Base-by-base conservation (phyloP, 306 rosid species). In the Dryas octopetala region DNA sequence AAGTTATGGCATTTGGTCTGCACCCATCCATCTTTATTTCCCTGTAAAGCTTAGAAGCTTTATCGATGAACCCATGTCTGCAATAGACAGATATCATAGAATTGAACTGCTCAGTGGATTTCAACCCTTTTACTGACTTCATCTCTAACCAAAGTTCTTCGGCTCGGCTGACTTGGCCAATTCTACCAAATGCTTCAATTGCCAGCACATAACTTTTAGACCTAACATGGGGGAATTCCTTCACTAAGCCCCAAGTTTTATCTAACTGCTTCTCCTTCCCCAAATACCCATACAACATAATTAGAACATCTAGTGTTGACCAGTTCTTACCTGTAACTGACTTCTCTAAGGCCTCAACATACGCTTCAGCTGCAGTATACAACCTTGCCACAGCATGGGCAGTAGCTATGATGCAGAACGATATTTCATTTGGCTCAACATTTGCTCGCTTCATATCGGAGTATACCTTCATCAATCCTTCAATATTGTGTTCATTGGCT, bases 101-200 rank as follows among this genome's bases (percentile, higher is more conserved):
- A 79, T 92, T 95, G 83, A 86, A 92, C 75, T 89, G 91, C 76
- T 95, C 97, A 4, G 85, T 76, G 61, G 96, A 76, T 73, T 81
- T 90, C 82, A 90, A 79, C 54, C 88, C 92, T 79, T 86, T 88
- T 44, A 45, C 41, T 2, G 84, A 84, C 78, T 89, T 78, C 97
- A 90, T 92, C 81, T 95, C 96, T 48, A 77, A 74, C 97, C 99
- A 92, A 66, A 95, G 84, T 77, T 91, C 93, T 89, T 92, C 92
- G 3, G 90, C 99, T 54, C 80, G 90, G 74, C 62, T 81, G 51
- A 89, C 74, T 79, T 46, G 82, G 64, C 97, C 90, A 68, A 80
- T 77, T 80, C 91, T 86, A 76, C 97, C 96, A 84, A 92, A 92
- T 68, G 99, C 93, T 87, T 92, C 97, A 78, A 92, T 85, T 74